phyloP scores from a whole-genome alignment of 1,284 basidiomycete genomes.

The Trichosporon sp. region DNA sequence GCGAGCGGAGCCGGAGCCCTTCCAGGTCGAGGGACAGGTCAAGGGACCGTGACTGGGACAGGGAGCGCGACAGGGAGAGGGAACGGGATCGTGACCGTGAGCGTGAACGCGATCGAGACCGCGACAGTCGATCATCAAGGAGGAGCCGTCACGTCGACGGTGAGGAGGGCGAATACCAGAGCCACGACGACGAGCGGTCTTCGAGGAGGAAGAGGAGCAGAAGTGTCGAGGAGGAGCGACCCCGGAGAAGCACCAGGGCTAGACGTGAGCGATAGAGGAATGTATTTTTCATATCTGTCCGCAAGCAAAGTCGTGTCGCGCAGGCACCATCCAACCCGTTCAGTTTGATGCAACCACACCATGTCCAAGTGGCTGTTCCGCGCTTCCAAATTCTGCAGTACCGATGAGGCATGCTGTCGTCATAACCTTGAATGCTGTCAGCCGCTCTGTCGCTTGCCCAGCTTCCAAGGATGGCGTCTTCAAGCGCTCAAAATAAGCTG shows the following conservation, averaged over 20 bases:
- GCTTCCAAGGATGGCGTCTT: too few species aligned
- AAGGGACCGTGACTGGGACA: slow-evolving; percentile 13
- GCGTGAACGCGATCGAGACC: slow-evolving; percentile 27
- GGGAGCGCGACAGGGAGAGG: slow-evolving; percentile 25
- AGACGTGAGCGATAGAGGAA: slow-evolving; percentile 13
- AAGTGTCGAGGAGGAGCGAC: slow-evolving; percentile 11
- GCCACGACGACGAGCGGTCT: slow-evolving; percentile 9
- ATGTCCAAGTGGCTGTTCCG: too few species aligned
- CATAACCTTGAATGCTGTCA: not conserved
- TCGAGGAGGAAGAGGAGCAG: slow-evolving; percentile 13
- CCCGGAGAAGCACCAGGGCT: slow-evolving; percentile 1
- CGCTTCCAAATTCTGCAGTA: not conserved
- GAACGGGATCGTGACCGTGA: slow-evolving; percentile 25
- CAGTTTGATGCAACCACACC: too few species aligned
- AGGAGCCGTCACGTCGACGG: not conserved
- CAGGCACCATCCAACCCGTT: too few species aligned
- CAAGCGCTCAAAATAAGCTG: not conserved
- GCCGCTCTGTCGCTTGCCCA: too few species aligned
- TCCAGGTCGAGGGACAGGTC: slow-evolving; percentile 8
- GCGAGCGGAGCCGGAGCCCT: slow-evolving; percentile 22
- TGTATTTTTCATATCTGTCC: not conserved
- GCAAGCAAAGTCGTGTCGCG: too few species aligned
- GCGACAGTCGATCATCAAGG: slow-evolving; percentile 17
- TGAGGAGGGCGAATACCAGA: slow-evolving; percentile 16
- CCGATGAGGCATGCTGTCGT: not conserved